Evolutionary conservation across 805 yeast species (phyloP).

Genomic region (Wickerhamiella alocasiicola): DNA sequence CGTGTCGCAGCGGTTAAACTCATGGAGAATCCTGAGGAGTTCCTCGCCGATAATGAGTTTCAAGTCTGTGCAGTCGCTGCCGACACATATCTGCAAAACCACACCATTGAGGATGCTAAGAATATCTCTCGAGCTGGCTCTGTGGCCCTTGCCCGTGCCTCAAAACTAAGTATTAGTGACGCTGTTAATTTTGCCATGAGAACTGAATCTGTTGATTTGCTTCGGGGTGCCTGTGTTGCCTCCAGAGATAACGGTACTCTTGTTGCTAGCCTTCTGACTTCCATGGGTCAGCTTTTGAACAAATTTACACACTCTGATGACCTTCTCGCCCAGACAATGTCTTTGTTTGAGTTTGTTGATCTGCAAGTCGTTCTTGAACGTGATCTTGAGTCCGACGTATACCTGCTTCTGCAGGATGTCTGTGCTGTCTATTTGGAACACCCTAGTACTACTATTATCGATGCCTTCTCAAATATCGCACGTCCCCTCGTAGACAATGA

Average conservation of each 20-base stretch:
- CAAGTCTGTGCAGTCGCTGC: conserved; percentile 5
- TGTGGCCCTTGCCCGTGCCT: neutral
- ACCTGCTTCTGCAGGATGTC: neutral
- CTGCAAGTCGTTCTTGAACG: conserved; percentile 2
- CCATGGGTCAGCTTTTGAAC: neutral
- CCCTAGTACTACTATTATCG: neutral
- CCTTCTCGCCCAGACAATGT: neutral
- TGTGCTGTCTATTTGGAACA: neutral
- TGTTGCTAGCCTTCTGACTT: neutral
- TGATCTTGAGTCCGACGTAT: conserved; percentile 2
- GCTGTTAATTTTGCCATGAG: neutral
- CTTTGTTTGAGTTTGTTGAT: conserved; percentile 1
- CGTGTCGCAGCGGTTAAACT: conserved; percentile 1
- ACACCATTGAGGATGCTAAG: neutral
- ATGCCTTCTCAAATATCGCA: neutral
- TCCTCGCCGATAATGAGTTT: neutral
- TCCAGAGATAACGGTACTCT: neutral
- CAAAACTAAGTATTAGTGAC: neutral
- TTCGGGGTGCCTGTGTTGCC: conserved; percentile 4
- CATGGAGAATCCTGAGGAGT: neutral
- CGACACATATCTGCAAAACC: neutral
- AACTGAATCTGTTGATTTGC: neutral
- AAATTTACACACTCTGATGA: neutral
- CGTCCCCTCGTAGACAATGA: neutral
- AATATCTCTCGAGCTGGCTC: neutral